These are phyloP conservation scores for Casuarina cunninghamiana DNA, from an alignment of 306 rosid species.

Conservation along the genomic window DNA sequence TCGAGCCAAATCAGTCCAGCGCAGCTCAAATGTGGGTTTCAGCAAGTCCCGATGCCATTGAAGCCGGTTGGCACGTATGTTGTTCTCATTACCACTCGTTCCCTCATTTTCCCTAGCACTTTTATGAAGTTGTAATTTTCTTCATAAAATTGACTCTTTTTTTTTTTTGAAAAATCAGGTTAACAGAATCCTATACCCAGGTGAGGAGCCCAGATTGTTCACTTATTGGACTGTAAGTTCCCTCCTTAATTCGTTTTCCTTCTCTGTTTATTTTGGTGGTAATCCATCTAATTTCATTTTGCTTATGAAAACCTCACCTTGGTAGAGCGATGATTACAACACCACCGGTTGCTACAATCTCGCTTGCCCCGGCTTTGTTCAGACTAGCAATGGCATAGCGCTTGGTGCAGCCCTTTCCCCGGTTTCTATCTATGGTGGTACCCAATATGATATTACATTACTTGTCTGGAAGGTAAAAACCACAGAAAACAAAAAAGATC, in stretches of 20 bases:
- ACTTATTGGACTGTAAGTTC: conserved; percentile 54
- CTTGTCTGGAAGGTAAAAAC: conserved; percentile 55
- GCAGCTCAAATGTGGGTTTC: too few relatives aligned
- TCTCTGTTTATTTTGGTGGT: not conserved
- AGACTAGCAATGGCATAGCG: conserved; percentile 52
- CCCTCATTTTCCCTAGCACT: too few relatives aligned
- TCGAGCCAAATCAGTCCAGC: too few relatives aligned
- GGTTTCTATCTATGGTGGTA: conserved; percentile 46
- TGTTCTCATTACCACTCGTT: too few relatives aligned
- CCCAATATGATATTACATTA: conserved; percentile 58
- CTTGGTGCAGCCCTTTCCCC: conserved; percentile 57
- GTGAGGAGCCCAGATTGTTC: too few relatives aligned
- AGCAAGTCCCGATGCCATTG: too few relatives aligned
- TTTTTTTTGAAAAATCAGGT: too few relatives aligned
- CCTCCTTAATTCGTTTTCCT: not conserved
- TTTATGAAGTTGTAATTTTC: too few relatives aligned
- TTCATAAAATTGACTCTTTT: too few relatives aligned
- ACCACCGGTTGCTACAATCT: conserved; percentile 68
- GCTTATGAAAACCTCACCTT: conserved; percentile 3
- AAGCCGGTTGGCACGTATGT: too few relatives aligned
- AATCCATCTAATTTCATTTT: not conserved
- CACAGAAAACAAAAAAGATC: too few relatives aligned
- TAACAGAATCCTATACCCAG: too few relatives aligned
- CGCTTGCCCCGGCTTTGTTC: conserved; percentile 59
- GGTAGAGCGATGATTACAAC: conserved; percentile 66